phyloP scores from a whole-genome alignment of 768 basidiomycete genomes.

The Kwoniella sp. region DNA sequence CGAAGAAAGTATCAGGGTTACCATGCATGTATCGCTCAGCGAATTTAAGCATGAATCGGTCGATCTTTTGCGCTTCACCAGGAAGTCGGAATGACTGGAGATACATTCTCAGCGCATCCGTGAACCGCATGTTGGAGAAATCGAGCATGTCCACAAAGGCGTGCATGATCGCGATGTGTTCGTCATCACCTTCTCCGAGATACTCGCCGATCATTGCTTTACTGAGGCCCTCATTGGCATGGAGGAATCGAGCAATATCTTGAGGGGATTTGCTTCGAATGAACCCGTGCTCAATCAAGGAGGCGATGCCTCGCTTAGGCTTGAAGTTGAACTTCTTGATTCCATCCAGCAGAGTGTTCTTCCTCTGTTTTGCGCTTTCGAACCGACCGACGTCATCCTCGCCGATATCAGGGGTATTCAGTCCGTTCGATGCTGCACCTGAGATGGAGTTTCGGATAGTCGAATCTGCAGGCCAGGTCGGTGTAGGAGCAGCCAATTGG shows the following conservation, averaged over 20 bases:
- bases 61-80: constrained; percentile 97
- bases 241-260: constrained; percentile 81
- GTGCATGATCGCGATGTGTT: constrained; percentile 92
- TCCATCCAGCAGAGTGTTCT: constrained; percentile 89
- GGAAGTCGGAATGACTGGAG: constrained; percentile 95
- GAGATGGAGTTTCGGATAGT: constrained; percentile 23
- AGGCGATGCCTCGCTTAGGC: constrained; percentile 91
- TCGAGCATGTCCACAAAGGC: constrained; percentile 92
- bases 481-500: constrained; percentile 38
- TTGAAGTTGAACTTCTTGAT: constrained; percentile 98
- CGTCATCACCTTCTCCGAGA: constrained; percentile 89
- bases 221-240: constrained; percentile 85
- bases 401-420: constrained; percentile 68
- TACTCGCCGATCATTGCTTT: constrained; percentile 98
- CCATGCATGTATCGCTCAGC: constrained; percentile 93
- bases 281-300: constrained; percentile 83
- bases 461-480: constrained; percentile 35
- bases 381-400: constrained; percentile 89
- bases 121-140: constrained; percentile 76
- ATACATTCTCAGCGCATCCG: constrained; percentile 85
- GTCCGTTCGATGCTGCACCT: constrained; percentile 23
- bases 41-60: constrained; percentile 98
- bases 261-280: constrained; percentile 71
- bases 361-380: constrained; percentile 93
- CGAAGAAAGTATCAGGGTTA: constrained; percentile 80